A percentile compares a stretch with the other conserved stretches of the same genome.
Conservation (phyloP, 78 protist species). For the Thecamonas trahens region DNA sequence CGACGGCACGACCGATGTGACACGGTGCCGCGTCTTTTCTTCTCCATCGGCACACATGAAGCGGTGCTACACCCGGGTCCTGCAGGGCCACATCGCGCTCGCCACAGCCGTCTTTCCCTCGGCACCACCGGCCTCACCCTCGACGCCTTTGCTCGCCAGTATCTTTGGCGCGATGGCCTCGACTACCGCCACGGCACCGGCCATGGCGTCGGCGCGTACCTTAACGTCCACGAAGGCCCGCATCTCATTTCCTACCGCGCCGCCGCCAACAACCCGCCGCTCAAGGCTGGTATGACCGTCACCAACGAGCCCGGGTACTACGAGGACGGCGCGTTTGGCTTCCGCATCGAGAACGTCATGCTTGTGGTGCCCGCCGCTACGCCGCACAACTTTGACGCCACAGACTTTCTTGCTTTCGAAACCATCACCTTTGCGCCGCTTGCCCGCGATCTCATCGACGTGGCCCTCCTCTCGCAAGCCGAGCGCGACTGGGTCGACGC, state of each 20-base stretch:
- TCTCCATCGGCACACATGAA: constrained; percentile 55
- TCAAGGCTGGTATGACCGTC: constrained; percentile 41
- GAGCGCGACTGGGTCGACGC: constrained; percentile 56
- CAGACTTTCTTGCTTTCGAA: constrained; percentile 49
- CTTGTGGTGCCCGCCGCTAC: constrained; percentile 1
- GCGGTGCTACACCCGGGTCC: constrained; percentile 72
- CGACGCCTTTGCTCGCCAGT: constrained; percentile 56
- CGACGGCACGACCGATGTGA: constrained; percentile 93
- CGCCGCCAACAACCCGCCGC: neutral
- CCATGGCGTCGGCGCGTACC: constrained; percentile 92
- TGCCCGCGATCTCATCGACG: constrained; percentile 53
- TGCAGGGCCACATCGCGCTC: constrained; percentile 77
- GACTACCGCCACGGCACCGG: constrained; percentile 91
- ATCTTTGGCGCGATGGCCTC: constrained; percentile 71
- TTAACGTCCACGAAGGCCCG: constrained; percentile 90
- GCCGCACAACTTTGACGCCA: constrained; percentile 19
- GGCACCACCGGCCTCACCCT: constrained; percentile 7
- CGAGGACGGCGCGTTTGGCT: constrained; percentile 76
- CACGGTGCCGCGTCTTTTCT: constrained; percentile 84
- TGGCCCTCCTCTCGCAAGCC: constrained; percentile 19
- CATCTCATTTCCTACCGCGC: neutral
- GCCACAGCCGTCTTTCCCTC: constrained; percentile 63
- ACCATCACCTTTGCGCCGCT: constrained; percentile 55
- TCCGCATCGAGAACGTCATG: constrained; percentile 84
- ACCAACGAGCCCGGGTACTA: constrained; percentile 87